Percentiles rank a stretch among this genome's conserved stretches.
phyloP scores from a whole-genome alignment of 306 rosid genomes.

The Cucurbita ficifolia region DNA sequence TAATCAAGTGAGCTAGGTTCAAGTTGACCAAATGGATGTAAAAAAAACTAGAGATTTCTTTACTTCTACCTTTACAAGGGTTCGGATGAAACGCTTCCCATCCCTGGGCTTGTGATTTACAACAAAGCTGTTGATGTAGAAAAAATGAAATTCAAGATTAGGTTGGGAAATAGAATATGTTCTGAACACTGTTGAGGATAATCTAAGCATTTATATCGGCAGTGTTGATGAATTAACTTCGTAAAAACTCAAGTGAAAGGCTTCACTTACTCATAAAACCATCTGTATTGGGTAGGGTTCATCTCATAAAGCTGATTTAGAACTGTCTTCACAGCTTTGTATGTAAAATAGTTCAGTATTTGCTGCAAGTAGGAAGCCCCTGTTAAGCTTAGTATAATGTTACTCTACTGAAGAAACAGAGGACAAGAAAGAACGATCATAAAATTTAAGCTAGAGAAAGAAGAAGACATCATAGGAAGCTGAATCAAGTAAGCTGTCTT shows the following conservation, averaged over 20 bases:
- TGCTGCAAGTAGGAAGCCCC: constrained; percentile 36
- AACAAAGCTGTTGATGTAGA: constrained; percentile 43
- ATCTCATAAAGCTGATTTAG: constrained; percentile 85
- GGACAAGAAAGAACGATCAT: too few species aligned
- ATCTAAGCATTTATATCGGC: background rate
- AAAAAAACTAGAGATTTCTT: background rate
- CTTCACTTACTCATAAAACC: constrained; percentile 75
- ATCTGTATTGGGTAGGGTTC: constrained; percentile 84
- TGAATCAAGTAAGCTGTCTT: too few species aligned
- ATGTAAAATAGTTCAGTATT: constrained; percentile 79
- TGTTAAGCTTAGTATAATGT: background rate
- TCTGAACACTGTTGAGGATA: background rate
- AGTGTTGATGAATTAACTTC: background rate
- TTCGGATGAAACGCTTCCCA: constrained; percentile 68
- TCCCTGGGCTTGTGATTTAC: constrained; percentile 59
- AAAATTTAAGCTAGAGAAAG: too few species aligned
- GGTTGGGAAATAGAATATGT: background rate
- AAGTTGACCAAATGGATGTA: background rate
- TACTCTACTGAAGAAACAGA: too few species aligned
- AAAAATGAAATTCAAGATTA: background rate
- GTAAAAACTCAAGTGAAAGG: background rate
- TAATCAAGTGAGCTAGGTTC: background rate
- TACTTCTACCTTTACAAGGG: constrained; percentile 56
- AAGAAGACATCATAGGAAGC: too few species aligned
- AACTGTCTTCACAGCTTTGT: constrained; percentile 91